Evolutionary conservation across 140 eudicot genomes (phyloP).

Genomic region (Bidens hawaiensis): DNA sequence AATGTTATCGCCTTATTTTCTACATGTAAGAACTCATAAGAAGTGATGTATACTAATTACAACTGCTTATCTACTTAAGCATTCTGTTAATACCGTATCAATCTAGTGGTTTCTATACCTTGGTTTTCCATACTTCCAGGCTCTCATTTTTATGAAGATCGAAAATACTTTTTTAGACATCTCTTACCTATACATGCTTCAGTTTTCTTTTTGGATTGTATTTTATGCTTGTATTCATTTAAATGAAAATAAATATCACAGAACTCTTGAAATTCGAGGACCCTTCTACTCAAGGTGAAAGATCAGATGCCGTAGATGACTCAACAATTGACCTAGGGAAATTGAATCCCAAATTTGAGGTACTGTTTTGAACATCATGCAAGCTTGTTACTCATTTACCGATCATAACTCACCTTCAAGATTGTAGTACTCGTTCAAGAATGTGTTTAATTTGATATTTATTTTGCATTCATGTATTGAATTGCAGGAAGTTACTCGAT

Average conservation of each 20-base stretch:
- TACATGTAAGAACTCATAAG: slow-evolving; percentile 6
- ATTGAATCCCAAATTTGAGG: slow-evolving; percentile 43
- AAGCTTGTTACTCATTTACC: slow-evolving; percentile 3
- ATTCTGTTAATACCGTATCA: background rate
- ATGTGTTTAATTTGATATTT: too few relatives aligned
- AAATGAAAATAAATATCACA: slow-evolving; percentile 22
- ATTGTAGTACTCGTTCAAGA: background rate
- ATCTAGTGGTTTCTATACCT: background rate
- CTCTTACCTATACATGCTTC: slow-evolving; percentile 4
- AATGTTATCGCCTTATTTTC: background rate
- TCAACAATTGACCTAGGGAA: slow-evolving; percentile 29
- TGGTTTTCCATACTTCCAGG: background rate
- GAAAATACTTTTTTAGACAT: background rate
- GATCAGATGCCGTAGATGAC: slow-evolving; percentile 30
- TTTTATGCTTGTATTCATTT: slow-evolving; percentile 1
- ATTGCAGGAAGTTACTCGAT: slow-evolving; percentile 44
- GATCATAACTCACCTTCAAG: background rate
- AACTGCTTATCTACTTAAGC: background rate
- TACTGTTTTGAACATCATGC: slow-evolving; percentile 22
- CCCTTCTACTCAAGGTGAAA: slow-evolving; percentile 38
- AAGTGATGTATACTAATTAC: background rate
- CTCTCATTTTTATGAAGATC: background rate
- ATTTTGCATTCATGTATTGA: background rate
- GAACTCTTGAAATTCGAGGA: slow-evolving; percentile 34
- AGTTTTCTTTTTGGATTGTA: background rate